Evolutionary conservation across 2,329 filamentous ascomycete species (phyloP), one percentile per base, ranked within the genome.

Genomic region (Rhynchosporium secalis): DNA sequence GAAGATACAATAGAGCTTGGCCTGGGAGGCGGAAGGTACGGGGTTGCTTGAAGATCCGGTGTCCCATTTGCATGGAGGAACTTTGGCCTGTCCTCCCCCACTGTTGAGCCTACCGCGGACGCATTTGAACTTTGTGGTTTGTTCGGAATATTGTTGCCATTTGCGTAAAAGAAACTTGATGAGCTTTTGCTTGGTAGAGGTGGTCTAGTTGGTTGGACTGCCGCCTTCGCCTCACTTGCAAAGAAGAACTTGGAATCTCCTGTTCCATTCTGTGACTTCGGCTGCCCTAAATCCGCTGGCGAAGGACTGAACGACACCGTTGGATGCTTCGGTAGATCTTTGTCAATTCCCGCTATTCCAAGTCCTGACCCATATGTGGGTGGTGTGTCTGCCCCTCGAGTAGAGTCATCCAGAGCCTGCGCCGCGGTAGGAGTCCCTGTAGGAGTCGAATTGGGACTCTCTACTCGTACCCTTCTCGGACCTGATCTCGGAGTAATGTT

Each of bases 241-340:
- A 96, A 93, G 75, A 99, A 97, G 81, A 98, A 98, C 78, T 92
- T 94, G 58, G 88, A 77, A 57, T 84, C 82, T 26, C 56, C 66
- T 36, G 63, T 40, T 20, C 69, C 51, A 49, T 69, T 64, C 40
- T 75, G 69, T 63, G 68, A 73, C 49, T 67, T 62, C 58, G 69
- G 64, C 28, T 60, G 66, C 20, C 70, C 70, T 7, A 66, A 64
- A 13, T 79, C 76, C 40, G 75, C 74, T 12, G 74, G 71, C 6
- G 72, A 69, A 5, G 79, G 72, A 67, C 72, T 77, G 63, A 81
- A 80, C 26, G 78, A 76, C 26, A 79, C 75, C 10, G 71, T 69
- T 33, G 65, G 63, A 46, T 68, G 66, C 62, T 69, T 72, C 46
- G 67, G 41, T 26, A 62, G 48, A 58, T 74, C 71, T 62, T 62